Evolutionary conservation across 768 basidiomycete species (phyloP), one percentile per base, ranked within the genome.

Genomic region (Leccinum fibrillosum): DNA sequence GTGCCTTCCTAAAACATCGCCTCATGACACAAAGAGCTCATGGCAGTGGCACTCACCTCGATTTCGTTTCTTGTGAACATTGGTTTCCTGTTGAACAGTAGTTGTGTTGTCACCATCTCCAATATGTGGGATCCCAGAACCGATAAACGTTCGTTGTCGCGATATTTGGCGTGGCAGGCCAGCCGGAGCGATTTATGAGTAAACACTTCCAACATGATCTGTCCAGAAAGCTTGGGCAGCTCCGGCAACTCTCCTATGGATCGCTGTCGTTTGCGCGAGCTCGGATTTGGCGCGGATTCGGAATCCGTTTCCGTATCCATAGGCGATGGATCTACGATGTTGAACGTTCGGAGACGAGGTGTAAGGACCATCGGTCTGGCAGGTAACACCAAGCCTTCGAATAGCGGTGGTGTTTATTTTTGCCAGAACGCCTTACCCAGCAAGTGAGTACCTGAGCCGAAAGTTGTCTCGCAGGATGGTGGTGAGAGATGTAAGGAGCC

Each of bases 151-250:
- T 84, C 84, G 62, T 84, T 85, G 68, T 87, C 84, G 61, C 73
- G 74, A 66, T 77, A 80, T 76, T 76, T 60, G 66, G 74, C 62
- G 44, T 70, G 71, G 62, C 73, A 61, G 64, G 71, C 66, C 69
- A 73, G 78, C 52, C 82, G 78, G 52, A 90, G 76, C 19, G 87
- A 87, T 64, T 72, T 78, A 67, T 91, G 89, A 12, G 86, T 89
- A 64, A 82, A 89, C 53, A 89, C 84, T 63, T 87, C 82, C 53
- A 90, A 79, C 62, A 85, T 74, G 37, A 83, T 73, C 52, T 86
- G 82, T 56, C 77, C 78, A 30, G 76, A 75, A 57, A 82, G 74
- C 67, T 75, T 77, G 48, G 83, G 88, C 59, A 82, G 68, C 23
- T 74, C 74, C 52, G 79, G 82, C 53, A 73, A 65, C 56, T 69